Conservation (phyloP, 176 grass and related monocot genomes). For the Aegilops bicornis region DNA sequence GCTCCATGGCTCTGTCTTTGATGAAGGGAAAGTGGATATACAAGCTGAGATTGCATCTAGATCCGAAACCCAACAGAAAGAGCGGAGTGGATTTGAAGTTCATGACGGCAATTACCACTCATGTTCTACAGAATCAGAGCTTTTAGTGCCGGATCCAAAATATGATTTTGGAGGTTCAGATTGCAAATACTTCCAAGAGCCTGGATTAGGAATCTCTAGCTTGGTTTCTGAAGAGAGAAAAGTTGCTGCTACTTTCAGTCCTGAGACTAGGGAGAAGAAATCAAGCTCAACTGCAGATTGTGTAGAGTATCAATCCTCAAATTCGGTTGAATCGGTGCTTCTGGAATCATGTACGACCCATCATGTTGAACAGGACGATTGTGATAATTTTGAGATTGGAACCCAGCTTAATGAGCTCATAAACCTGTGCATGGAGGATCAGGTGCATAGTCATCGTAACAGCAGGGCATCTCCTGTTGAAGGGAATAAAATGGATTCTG, state of each 20-base stretch:
- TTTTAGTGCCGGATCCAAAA: background rate
- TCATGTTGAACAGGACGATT: slow-evolving; percentile 25
- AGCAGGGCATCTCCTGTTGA: background rate
- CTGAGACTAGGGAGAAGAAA: background rate
- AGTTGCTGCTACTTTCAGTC: slow-evolving; percentile 5
- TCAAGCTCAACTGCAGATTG: background rate
- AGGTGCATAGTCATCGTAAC: slow-evolving; percentile 30
- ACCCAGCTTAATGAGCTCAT: slow-evolving; percentile 91
- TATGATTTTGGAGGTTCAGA: slow-evolving; percentile 5
- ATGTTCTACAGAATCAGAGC: slow-evolving; percentile 5
- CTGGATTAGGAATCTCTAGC: background rate
- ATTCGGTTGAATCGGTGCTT: slow-evolving; percentile 46
- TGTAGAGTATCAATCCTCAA: slow-evolving; percentile 18
- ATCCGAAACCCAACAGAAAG: background rate
- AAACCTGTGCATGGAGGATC: slow-evolving; percentile 60
- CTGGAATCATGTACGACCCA: slow-evolving; percentile 14
- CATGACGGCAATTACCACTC: background rate
- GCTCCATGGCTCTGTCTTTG: background rate
- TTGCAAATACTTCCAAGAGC: slow-evolving; percentile 12
- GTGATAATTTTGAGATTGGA: slow-evolving; percentile 64
- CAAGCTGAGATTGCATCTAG: background rate
- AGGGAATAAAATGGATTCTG: slow-evolving; percentile 9
- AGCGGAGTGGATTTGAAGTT: background rate
- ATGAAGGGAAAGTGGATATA: background rate
- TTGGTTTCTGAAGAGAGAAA: slow-evolving; percentile 34